These are phyloP conservation scores for Ceriops zippeliana DNA, from an alignment of 345 rosid species.

Conservation along the genomic window DNA sequence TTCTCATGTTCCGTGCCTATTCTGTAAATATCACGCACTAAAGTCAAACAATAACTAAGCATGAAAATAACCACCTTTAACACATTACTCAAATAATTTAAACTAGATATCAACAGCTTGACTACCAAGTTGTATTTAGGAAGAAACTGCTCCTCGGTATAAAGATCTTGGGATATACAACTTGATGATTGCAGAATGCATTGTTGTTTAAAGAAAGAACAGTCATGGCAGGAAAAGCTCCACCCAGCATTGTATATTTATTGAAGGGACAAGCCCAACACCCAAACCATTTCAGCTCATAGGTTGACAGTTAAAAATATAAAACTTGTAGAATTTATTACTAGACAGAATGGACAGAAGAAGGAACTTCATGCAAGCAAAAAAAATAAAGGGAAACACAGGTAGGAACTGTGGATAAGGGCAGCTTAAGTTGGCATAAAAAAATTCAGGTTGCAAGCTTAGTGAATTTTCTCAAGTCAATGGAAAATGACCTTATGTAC, in stretches of 20 bases:
- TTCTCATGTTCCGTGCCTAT: conserved; percentile 99
- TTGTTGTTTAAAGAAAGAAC: neutral
- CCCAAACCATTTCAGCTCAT: too few relatives aligned
- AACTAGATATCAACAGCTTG: neutral
- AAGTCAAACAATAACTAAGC: conserved; percentile 6
- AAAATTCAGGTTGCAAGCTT: too few relatives aligned
- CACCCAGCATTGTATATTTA: neutral
- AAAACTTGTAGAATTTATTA: too few relatives aligned
- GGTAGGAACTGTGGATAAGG: too few relatives aligned
- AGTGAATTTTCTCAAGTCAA: too few relatives aligned
- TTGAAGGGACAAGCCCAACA: neutral
- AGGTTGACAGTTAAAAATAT: too few relatives aligned
- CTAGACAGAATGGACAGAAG: too few relatives aligned
- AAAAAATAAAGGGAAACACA: too few relatives aligned
- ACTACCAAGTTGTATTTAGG: neutral
- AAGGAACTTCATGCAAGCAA: too few relatives aligned
- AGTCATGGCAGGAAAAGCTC: neutral
- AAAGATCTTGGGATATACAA: neutral
- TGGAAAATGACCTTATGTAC: too few relatives aligned
- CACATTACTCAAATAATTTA: neutral
- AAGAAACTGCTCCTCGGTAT: neutral
- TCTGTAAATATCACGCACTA: conserved; percentile 40
- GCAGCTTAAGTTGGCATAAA: too few relatives aligned
- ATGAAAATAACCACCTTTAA: neutral
- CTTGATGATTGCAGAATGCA: neutral